Conservation (phyloP, 2,329 filamentous ascomycete species). For the Metarhizium brunneum region DNA sequence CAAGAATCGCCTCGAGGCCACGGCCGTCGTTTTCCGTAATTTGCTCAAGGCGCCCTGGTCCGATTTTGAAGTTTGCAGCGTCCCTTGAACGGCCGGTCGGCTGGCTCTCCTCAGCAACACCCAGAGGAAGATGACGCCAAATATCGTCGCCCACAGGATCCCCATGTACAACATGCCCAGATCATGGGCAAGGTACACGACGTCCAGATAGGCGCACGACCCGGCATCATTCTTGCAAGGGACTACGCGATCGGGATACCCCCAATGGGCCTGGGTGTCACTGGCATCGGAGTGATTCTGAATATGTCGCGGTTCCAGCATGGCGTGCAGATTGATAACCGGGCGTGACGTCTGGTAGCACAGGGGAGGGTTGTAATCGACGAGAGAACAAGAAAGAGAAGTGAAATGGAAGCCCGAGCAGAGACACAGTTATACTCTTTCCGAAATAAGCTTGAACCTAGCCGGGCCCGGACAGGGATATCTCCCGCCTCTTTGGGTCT, state of each 20-base stretch:
- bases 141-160: conserved; percentile 38
- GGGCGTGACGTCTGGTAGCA: not conserved
- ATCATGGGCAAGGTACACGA: conserved; percentile 40
- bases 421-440: not conserved
- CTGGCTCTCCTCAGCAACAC: conserved; percentile 18
- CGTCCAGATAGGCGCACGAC: conserved; percentile 41
- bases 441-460: not conserved
- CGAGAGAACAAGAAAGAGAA: not conserved
- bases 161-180: conserved; percentile 40
- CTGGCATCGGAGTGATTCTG: conserved; percentile 30
- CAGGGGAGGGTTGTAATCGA: not conserved
- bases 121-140: conserved; percentile 34
- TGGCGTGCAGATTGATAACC: not conserved
- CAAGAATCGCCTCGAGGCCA: conserved; percentile 37
- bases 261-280: conserved; percentile 33
- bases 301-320: conserved; percentile 25
- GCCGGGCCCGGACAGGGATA: not conserved
- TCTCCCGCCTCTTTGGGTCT: not conserved
- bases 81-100: conserved; percentile 12
- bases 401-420: not conserved
- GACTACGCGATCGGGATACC: conserved; percentile 34
- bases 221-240: conserved; percentile 37
- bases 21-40: conserved; percentile 24
- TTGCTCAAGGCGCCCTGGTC: conserved; percentile 14
- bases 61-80: conserved; percentile 7